Base-by-base conservation (phyloP, 768 basidiomycete species). In the Gloeophyllum trabeum region DNA sequence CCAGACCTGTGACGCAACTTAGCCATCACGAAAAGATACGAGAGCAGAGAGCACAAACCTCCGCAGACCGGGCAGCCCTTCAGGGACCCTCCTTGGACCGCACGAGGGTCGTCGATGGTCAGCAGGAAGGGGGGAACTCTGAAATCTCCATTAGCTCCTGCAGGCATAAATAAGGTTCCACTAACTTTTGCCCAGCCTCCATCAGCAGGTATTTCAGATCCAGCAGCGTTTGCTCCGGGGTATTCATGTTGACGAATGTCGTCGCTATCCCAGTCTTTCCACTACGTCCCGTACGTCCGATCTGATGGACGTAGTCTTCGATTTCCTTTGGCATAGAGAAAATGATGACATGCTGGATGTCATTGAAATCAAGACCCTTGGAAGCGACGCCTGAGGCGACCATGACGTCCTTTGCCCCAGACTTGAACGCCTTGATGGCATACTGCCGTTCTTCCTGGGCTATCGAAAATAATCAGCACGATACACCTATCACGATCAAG, bases 241-340 rank as follows among this genome's bases (percentile, higher is more conserved):
- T 96, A 54, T 86, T 88, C 89, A 94, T 94, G 59, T 98, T 98
- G 42, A 98, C 90, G 55, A 99, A 99, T 25, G 96, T 93, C 24
- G 96, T 99, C 24, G 96, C 94, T 43, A 99, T 97, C 40, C 96
- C 96, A 1, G 96, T 99, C 61, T 97, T 97, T 18, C 96, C 96
- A 50, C 87, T 91, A 51, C 96, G 80, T 40, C 96, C 96, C 5
- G 96, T 99, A 46, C 96, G 85, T 21, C 96, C 96, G 50, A 98
- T 98, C 61, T 99, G 94, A 66, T 99, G 96, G 39, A 98, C 94
- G 54, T 99, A 99, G 60, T 99, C 96, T 62, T 99, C 96, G 48
- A 99, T 99, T 66, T 99, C 96, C 61, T 98, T 99, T 0, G 96
- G 96, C 96, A 99, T 98, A 23, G 87, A 81, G 60, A 93, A 99